A percentile compares a stretch with the other conserved stretches of the same genome.
Evolutionary conservation across 352 stramenopile species (phyloP).

Genomic region (Pythium apleroticum): DNA sequence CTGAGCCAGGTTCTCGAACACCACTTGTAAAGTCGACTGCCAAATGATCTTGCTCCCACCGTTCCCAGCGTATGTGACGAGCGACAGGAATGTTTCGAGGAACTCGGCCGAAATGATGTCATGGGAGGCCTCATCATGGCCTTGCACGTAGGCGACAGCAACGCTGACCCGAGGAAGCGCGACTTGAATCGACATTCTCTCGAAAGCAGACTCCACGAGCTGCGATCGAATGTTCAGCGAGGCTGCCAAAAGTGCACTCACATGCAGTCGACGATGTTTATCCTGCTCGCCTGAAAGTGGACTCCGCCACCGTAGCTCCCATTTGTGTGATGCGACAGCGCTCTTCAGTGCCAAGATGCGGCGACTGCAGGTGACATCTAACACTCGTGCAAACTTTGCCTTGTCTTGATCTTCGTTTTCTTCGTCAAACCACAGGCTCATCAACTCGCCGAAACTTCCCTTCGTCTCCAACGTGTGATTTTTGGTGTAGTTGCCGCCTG

Average conservation of each 20-base stretch:
- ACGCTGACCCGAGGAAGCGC: conserved; percentile 16
- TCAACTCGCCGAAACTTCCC: conserved; percentile 63
- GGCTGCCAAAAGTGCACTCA: conserved; percentile 71
- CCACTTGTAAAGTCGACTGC: conserved; percentile 51
- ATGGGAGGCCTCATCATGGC: conserved; percentile 41
- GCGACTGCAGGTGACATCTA: conserved; percentile 25
- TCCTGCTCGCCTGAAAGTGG: conserved; percentile 62
- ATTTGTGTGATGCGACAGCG: conserved; percentile 55
- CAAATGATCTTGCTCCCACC: conserved; percentile 34
- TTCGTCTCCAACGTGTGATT: conserved; percentile 37
- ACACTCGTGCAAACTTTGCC: conserved; percentile 30
- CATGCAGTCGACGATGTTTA: conserved; percentile 60
- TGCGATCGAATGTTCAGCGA: conserved; percentile 61
- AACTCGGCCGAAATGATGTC: conserved; percentile 62
- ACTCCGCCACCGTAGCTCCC: conserved; percentile 75
- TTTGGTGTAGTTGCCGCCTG: conserved; percentile 4
- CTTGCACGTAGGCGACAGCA: conserved; percentile 14
- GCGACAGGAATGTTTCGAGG: conserved; percentile 40
- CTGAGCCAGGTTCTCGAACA: conserved; percentile 73
- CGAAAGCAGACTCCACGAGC: conserved; percentile 41
- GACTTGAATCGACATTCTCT: conserved; percentile 30
- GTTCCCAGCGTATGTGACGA: conserved; percentile 29
- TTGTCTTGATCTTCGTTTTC: conserved; percentile 44
- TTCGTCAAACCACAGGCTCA: conserved; percentile 74
- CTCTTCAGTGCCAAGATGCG: conserved; percentile 38